Evolutionary conservation across 169 alveolate genomes (phyloP).

Genomic region (Cardiosporidium cionae): DNA sequence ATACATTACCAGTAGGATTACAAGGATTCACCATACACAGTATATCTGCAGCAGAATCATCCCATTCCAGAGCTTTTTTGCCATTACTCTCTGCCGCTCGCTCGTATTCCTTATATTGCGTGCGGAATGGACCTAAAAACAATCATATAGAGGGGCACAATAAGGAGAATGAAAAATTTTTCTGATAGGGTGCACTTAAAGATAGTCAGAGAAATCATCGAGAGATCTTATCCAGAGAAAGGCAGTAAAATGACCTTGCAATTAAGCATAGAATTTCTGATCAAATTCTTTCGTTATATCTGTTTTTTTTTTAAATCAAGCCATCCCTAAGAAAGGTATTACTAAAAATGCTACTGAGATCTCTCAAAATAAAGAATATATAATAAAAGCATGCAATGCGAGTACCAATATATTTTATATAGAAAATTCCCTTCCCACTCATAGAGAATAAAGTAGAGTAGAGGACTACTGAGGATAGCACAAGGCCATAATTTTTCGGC

Average conservation of each 20-base stretch:
- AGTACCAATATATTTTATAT: background rate
- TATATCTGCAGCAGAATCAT: background rate
- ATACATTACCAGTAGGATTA: slow-evolving; percentile 33
- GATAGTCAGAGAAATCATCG: background rate
- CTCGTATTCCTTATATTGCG: slow-evolving; percentile 28
- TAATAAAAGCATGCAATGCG: background rate
- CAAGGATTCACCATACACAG: slow-evolving; percentile 24
- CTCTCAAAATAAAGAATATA: background rate
- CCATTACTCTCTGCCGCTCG: slow-evolving; percentile 18
- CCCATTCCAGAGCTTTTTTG: background rate
- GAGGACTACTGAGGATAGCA: too few relatives aligned
- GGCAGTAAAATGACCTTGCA: background rate
- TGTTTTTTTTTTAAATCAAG: too few relatives aligned
- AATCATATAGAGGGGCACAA: background rate
- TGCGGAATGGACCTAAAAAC: slow-evolving; percentile 13
- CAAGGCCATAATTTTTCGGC: too few relatives aligned
- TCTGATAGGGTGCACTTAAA: background rate
- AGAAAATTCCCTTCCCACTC: too few relatives aligned
- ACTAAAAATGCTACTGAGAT: background rate
- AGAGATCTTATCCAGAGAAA: background rate
- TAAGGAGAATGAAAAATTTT: background rate
- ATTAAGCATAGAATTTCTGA: background rate
- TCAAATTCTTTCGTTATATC: background rate
- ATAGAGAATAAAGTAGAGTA: too few relatives aligned
- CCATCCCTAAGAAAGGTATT: too few relatives aligned